Evolutionary conservation across 345 rosid species (phyloP).

Genomic region (Lumnitzera racemosa): DNA sequence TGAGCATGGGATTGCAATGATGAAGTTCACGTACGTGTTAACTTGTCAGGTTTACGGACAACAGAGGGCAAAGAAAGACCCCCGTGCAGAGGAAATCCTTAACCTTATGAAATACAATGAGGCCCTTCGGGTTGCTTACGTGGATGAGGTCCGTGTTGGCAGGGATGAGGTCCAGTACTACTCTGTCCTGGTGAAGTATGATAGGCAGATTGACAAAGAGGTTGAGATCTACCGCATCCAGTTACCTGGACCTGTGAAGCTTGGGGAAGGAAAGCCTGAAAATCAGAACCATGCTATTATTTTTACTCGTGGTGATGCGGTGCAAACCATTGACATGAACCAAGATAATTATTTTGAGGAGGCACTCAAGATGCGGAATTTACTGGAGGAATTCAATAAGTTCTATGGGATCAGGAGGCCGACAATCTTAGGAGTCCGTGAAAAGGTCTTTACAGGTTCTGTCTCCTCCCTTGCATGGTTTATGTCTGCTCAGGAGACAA

Average conservation of each 20-base stretch:
- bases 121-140: slow-evolving; percentile 89
- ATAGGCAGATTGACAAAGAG: slow-evolving; percentile 59
- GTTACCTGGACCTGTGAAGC: slow-evolving; percentile 81
- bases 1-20: slow-evolving; percentile 66
- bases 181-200: slow-evolving; percentile 82
- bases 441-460: slow-evolving; percentile 85
- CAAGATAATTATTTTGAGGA: slow-evolving; percentile 91
- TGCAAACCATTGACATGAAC: slow-evolving; percentile 96
- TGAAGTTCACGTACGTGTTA: slow-evolving; percentile 87
- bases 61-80: slow-evolving; percentile 60
- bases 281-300: slow-evolving; percentile 96
- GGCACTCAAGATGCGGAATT: slow-evolving; percentile 87
- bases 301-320: slow-evolving; percentile 89
- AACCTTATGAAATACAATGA: slow-evolving; percentile 63
- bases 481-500: slow-evolving; percentile 87
- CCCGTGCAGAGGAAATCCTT: slow-evolving; percentile 75
- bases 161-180: slow-evolving; percentile 52
- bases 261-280: slow-evolving; percentile 96
- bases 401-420: slow-evolving; percentile 76
- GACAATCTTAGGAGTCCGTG: slow-evolving; percentile 84
- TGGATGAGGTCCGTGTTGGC: slow-evolving; percentile 60
- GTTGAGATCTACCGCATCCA: slow-evolving; percentile 83
- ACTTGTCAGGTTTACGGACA: slow-evolving; percentile 79
- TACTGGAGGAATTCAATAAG: slow-evolving; percentile 69
- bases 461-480: slow-evolving; percentile 94